A percentile compares a stretch with the other conserved stretches of the same genome.
Conservation (phyloP, 139 green algal species). For the Chlorella sp. region DNA sequence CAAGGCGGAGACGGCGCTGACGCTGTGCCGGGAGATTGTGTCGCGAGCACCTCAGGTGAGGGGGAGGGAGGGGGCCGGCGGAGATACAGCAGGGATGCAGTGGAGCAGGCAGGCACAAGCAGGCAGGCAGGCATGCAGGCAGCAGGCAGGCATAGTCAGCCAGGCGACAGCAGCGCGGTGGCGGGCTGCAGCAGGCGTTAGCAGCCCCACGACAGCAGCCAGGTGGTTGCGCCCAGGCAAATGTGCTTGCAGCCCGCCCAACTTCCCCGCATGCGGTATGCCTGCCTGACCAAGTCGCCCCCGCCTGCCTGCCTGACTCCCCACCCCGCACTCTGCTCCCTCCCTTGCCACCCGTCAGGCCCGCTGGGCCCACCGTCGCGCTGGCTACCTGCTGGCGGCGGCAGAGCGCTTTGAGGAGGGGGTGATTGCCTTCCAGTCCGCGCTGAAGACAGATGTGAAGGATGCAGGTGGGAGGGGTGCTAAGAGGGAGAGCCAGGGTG, state of each 20-base stretch:
- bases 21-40: conserved; percentile 23
- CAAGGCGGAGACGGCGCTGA: conserved; percentile 12
- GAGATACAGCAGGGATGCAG: not conserved
- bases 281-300: not conserved
- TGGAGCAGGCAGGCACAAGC: not conserved
- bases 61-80: not conserved
- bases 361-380: conserved; percentile 20
- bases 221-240: no score
- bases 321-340: not conserved
- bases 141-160: not conserved
- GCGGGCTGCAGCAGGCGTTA: no score
- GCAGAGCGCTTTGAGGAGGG: conserved; percentile 37
- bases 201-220: not conserved
- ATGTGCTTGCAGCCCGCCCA: not conserved
- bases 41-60: conserved; percentile 10
- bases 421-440: conserved; percentile 53
- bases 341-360: not conserved
- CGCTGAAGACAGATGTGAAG: conserved; percentile 44
- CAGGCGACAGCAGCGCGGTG: not conserved
- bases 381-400: conserved; percentile 16
- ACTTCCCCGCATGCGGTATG: no score
- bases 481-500: not conserved
- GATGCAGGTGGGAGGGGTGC: conserved; percentile 15
- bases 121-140: not conserved
- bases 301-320: not conserved